Conservation (phyloP, 208 protist species). For the Acanthamoeba culbertsoni region DNA sequence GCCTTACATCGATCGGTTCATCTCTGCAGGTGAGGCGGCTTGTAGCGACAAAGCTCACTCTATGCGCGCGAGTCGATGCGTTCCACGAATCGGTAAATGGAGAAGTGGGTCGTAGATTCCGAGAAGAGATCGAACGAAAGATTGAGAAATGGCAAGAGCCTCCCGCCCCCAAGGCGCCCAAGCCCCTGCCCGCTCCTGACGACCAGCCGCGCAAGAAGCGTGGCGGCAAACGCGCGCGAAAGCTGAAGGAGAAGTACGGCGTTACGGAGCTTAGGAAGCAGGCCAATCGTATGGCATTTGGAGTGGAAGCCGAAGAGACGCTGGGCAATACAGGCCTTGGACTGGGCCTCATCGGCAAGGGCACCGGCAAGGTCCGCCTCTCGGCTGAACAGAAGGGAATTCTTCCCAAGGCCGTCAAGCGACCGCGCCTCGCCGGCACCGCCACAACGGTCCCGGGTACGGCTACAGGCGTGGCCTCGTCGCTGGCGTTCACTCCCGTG, state of each 20-base stretch:
- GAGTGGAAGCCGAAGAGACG: conserved; percentile 71
- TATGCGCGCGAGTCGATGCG: conserved; percentile 74
- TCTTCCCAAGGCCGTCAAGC: not conserved
- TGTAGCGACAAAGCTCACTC: conserved; percentile 64
- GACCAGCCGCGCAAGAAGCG: conserved; percentile 69
- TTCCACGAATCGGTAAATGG: conserved; percentile 56
- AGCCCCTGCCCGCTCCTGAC: conserved; percentile 78
- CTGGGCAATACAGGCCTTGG: conserved; percentile 60
- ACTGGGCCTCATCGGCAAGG: conserved; percentile 72
- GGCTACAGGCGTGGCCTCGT: conserved; percentile 61
- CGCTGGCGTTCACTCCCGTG: conserved; percentile 67
- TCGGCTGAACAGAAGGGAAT: not conserved
- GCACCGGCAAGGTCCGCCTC: conserved; percentile 65
- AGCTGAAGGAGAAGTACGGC: conserved; percentile 68
- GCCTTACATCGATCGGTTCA: not conserved
- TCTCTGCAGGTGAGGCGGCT: not conserved
- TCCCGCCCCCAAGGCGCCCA: conserved; percentile 71
- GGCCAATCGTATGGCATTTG: conserved; percentile 79
- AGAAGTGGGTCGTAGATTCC: conserved; percentile 59
- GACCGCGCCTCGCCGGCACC: not conserved
- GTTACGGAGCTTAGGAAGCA: conserved; percentile 72
- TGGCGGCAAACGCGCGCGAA: conserved; percentile 71
- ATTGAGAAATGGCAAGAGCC: conserved; percentile 83
- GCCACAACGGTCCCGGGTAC: not conserved
- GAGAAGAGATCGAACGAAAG: conserved; percentile 73